These are phyloP conservation scores for Globisporangium rhizosaccharum DNA, from an alignment of 352 stramenopile species.

Conservation along the genomic window DNA sequence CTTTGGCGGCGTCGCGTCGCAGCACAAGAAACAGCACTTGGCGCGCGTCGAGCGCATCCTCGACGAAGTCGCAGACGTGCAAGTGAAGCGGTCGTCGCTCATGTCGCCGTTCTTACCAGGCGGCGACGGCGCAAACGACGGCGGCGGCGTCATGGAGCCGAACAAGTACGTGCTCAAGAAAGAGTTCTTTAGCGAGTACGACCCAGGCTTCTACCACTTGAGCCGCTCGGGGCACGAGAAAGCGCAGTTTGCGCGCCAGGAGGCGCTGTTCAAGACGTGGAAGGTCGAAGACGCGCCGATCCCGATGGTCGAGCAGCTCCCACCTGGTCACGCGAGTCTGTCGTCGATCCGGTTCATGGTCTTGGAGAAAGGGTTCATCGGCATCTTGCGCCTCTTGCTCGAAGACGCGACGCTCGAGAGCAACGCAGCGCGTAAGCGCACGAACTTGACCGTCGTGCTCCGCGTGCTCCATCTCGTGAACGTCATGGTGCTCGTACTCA, in stretches of 20 bases:
- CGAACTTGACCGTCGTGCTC: constrained; percentile 62
- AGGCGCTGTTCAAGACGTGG: constrained; percentile 81
- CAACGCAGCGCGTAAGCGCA: constrained; percentile 29
- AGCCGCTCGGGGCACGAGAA: constrained; percentile 73
- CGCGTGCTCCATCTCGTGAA: constrained; percentile 68
- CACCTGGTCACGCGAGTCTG: constrained; percentile 49
- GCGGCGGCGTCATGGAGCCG: constrained; percentile 52
- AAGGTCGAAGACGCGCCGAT: constrained; percentile 65
- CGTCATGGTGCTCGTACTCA: constrained; percentile 56
- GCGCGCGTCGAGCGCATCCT: constrained; percentile 54
- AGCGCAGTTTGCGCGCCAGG: constrained; percentile 68
- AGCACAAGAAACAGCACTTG: constrained; percentile 64
- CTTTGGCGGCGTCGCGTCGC: constrained; percentile 55
- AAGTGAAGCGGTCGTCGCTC: constrained; percentile 36
- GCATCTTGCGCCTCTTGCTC: constrained; percentile 59
- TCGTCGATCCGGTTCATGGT: constrained; percentile 47
- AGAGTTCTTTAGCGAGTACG: constrained; percentile 73
- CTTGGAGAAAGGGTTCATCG: constrained; percentile 54
- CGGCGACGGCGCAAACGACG: constrained; percentile 30
- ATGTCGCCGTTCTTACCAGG: constrained; percentile 25
- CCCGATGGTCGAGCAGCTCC: constrained; percentile 55
- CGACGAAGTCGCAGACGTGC: constrained; percentile 68
- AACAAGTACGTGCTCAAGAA: constrained; percentile 78
- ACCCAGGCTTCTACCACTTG: constrained; percentile 77
- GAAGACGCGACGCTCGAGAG: constrained; percentile 41